These are phyloP conservation scores for Amesomyces nigricolor DNA, from an alignment of 2,329 filamentous ascomycete genomes.

Conservation along the genomic window DNA sequence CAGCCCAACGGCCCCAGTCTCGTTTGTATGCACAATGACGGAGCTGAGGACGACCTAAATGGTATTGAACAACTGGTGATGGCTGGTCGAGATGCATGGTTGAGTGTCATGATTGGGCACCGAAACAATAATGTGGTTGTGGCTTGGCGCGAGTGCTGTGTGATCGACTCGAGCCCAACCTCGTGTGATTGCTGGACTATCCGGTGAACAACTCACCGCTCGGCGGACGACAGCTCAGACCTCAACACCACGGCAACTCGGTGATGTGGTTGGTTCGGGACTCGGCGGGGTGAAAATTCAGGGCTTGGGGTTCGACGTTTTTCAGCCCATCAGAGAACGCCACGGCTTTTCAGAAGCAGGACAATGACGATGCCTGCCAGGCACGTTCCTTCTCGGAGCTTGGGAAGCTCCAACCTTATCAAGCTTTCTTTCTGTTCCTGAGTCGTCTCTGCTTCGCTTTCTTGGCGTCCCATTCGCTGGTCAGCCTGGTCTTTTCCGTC, in stretches of 20 bases:
- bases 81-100: neutral
- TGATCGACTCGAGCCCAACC: constrained; percentile 13
- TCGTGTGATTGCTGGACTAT: neutral
- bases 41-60: neutral
- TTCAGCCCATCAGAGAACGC: constrained; percentile 24
- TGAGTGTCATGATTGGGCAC: constrained; percentile 14
- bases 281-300: constrained; percentile 11
- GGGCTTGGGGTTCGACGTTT: constrained; percentile 2
- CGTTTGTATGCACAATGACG: neutral
- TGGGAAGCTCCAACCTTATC: constrained; percentile 2
- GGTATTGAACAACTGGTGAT: neutral
- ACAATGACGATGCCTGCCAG: constrained; percentile 9
- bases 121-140: neutral
- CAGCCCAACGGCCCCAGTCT: constrained; percentile 18
- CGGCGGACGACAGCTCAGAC: constrained; percentile 7
- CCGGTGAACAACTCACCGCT: constrained; percentile 17
- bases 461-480: constrained; percentile 5
- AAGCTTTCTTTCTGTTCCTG: constrained; percentile 16
- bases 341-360: constrained; percentile 14
- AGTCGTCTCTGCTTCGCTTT: neutral
- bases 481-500: neutral
- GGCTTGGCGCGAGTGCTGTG: constrained; percentile 12
- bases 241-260: neutral
- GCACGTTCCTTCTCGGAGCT: neutral
- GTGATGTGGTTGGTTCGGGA: constrained; percentile 16